Conservation (phyloP, 1,139 yeast species). For the Williopsis jadinii region DNA sequence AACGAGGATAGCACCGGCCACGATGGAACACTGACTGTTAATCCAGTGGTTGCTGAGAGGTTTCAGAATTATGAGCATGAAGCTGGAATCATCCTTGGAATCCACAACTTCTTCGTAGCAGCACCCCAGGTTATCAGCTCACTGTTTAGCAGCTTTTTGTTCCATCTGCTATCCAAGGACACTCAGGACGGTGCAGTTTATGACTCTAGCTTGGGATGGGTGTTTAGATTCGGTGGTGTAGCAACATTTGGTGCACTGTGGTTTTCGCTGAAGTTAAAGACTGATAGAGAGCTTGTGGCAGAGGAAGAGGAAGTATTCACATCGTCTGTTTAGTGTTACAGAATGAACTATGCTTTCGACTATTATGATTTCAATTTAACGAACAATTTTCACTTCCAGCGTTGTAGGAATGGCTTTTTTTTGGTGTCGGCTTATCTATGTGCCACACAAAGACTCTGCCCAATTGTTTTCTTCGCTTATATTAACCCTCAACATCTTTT, state of each 20-base stretch:
- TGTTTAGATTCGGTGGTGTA: conserved; percentile 39
- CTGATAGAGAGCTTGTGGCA: conserved; percentile 25
- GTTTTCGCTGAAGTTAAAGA: conserved; percentile 29
- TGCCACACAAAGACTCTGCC: no score
- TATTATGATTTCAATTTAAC: not conserved
- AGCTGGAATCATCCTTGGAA: conserved; percentile 40
- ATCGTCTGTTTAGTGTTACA: not conserved
- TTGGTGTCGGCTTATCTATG: no score
- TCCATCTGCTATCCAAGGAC: conserved; percentile 22
- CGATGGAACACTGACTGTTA: no score
- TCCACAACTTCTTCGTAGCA: conserved; percentile 43
- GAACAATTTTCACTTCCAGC: no score
- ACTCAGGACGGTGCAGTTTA: conserved; percentile 14
- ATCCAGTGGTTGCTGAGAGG: conserved; percentile 1
- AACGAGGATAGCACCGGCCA: no score
- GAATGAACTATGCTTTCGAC: not conserved
- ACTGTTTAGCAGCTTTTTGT: conserved; percentile 33
- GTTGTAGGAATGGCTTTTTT: no score
- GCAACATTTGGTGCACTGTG: conserved; percentile 35
- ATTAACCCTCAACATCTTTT: no score
- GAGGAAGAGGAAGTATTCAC: conserved; percentile 23
- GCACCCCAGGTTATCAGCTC: conserved; percentile 42
- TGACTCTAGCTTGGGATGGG: conserved; percentile 39
- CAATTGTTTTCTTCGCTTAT: no score
- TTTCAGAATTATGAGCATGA: conserved; percentile 35